Conservation (phyloP, 352 stramenopile species). For the Phytophthora pistaciae region DNA sequence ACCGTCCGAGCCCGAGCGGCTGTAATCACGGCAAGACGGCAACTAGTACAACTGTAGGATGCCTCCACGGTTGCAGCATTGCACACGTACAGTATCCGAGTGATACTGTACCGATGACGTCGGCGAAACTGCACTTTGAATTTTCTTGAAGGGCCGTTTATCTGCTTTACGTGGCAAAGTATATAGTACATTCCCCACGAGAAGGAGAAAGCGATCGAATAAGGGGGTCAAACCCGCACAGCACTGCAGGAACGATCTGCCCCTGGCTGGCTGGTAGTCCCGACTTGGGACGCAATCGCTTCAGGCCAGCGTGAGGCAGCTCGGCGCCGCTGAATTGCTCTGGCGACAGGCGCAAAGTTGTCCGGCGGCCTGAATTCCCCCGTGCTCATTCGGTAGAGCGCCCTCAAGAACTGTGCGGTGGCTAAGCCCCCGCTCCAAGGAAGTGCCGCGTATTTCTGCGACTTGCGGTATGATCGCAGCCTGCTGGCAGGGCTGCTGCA, state of each 20-base stretch:
- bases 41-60: too few relatives aligned
- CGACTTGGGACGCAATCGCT: neutral
- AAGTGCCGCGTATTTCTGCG: constrained; percentile 4
- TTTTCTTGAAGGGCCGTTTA: neutral
- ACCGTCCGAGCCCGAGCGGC: neutral
- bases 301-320: neutral
- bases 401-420: constrained; percentile 16
- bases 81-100: too few relatives aligned
- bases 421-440: neutral
- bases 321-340: constrained; percentile 4
- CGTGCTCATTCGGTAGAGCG: constrained; percentile 7
- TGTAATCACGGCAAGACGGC: neutral
- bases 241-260: neutral
- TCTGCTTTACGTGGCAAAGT: neutral
- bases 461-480: constrained; percentile 2
- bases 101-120: neutral
- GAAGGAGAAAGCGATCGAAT: neutral
- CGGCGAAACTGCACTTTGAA: neutral
- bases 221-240: neutral
- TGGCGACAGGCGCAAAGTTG: constrained; percentile 9
- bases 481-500: neutral
- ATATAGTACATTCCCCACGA: neutral
- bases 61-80: too few relatives aligned
- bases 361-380: neutral
- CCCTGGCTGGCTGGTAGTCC: too few relatives aligned